These are phyloP conservation scores for Candida corydali DNA, from an alignment of 805 yeast genomes.

Conservation along the genomic window DNA sequence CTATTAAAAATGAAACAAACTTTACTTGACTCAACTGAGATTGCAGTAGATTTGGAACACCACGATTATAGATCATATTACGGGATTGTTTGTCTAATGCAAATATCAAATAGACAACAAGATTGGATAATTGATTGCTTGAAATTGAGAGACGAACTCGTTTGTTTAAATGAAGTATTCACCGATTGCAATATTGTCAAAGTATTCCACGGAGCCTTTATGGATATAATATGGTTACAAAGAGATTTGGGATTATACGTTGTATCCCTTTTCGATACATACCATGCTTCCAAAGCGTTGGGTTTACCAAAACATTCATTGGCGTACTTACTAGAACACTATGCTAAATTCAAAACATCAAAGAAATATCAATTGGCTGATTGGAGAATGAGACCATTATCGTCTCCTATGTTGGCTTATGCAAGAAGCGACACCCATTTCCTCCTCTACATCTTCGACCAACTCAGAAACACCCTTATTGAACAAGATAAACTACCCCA, in stretches of 20 bases:
- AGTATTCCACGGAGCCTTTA: slow-evolving; percentile 93
- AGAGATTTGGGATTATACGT: slow-evolving; percentile 89
- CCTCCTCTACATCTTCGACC: slow-evolving; percentile 73
- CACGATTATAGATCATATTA: slow-evolving; percentile 88
- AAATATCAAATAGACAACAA: slow-evolving; percentile 71
- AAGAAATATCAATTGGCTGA: slow-evolving; percentile 95
- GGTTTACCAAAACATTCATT: slow-evolving; percentile 79
- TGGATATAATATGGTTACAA: slow-evolving; percentile 97
- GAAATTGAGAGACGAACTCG: slow-evolving; percentile 67
- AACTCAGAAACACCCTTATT: slow-evolving; percentile 59
- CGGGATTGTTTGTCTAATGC: slow-evolving; percentile 92
- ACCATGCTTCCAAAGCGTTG: slow-evolving; percentile 78
- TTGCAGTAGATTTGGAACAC: slow-evolving; percentile 95
- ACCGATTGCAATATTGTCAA: slow-evolving; percentile 79
- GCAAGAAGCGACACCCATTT: slow-evolving; percentile 97
- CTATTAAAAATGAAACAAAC: slow-evolving; percentile 52
- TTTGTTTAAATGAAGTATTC: slow-evolving; percentile 65
- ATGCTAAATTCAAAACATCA: slow-evolving; percentile 80
- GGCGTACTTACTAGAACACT: slow-evolving; percentile 76
- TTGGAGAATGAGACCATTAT: slow-evolving; percentile 89
- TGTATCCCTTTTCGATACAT: slow-evolving; percentile 89
- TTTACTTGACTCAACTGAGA: slow-evolving; percentile 49
- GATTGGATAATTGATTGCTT: slow-evolving; percentile 90
- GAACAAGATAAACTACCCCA: slow-evolving; percentile 36
- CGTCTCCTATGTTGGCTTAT: slow-evolving; percentile 70